Conservation (phyloP, 441 rosid species). For the Kokia cookei region DNA sequence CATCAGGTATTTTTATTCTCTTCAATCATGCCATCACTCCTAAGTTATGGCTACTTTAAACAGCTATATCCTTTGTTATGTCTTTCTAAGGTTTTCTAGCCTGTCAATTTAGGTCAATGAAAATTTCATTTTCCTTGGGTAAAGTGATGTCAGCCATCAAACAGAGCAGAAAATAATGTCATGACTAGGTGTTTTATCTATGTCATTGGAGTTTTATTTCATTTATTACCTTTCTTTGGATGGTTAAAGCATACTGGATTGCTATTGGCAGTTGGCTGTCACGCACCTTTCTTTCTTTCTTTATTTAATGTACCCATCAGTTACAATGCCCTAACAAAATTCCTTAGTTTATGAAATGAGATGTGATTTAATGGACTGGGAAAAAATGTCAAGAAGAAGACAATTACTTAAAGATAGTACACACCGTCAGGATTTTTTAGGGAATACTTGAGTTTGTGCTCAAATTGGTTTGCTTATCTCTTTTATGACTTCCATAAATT, state of each 20-base stretch:
- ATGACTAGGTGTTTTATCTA: neutral
- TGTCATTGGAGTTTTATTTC: neutral
- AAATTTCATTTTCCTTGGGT: neutral
- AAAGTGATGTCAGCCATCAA: neutral
- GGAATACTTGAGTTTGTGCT: neutral
- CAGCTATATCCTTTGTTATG: neutral
- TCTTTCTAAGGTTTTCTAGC: neutral
- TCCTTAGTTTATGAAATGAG: neutral
- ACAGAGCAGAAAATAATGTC: neutral
- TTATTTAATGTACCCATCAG: neutral
- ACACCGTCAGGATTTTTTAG: neutral
- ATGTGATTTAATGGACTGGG: neutral
- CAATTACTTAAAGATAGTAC: neutral
- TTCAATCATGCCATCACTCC: neutral
- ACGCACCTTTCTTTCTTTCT: neutral
- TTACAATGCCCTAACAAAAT: neutral
- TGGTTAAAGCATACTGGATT: neutral
- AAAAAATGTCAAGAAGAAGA: neutral
- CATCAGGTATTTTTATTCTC: conserved; percentile 54
- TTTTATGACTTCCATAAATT: neutral
- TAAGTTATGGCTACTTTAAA: neutral
- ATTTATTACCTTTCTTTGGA: neutral
- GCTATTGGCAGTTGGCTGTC: neutral
- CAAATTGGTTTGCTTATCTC: neutral
- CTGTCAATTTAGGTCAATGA: neutral